Percentiles rank a stretch among this genome's conserved stretches.
Evolutionary conservation across 179 eudicot genomes (phyloP).

Genomic region (Pouteria campechiana): DNA sequence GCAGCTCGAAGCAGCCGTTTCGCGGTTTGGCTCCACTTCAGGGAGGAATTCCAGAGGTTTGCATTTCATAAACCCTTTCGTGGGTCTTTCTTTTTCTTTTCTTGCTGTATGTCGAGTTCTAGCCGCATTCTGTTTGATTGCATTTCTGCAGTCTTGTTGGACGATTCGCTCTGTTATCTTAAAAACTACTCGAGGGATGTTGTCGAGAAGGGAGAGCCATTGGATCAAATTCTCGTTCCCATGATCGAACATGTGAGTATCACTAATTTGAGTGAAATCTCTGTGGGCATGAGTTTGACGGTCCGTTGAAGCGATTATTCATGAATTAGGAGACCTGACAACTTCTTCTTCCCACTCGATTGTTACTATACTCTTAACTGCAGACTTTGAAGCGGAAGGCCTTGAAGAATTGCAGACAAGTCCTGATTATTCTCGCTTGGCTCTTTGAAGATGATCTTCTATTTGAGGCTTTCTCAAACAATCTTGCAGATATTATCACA

Average conservation of each 20-base stretch:
- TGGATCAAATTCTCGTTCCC: conserved; percentile 68
- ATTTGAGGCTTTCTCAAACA: conserved; percentile 32
- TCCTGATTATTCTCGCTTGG: conserved; percentile 63
- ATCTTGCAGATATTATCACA: conserved; percentile 28
- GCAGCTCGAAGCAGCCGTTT: conserved; percentile 50
- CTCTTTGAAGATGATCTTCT: conserved; percentile 55
- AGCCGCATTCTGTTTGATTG: neutral
- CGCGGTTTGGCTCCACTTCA: conserved; percentile 33
- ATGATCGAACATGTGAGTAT: conserved; percentile 50
- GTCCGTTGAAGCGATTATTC: neutral
- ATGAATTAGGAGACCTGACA: neutral
- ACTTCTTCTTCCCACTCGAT: neutral
- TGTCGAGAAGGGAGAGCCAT: conserved; percentile 28
- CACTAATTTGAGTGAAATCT: neutral
- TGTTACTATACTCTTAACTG: neutral
- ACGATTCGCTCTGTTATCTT: conserved; percentile 55
- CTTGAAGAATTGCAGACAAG: conserved; percentile 39
- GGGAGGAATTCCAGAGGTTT: neutral
- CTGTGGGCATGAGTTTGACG: neutral
- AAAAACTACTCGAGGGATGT: conserved; percentile 45
- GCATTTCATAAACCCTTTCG: neutral
- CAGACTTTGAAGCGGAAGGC: conserved; percentile 43
- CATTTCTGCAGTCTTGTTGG: conserved; percentile 42
- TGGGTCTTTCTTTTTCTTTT: neutral
- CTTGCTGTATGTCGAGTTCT: neutral